Evolutionary conservation across 176 grass and related monocot species (phyloP).

Genomic region (Bonia amplexicaulis): DNA sequence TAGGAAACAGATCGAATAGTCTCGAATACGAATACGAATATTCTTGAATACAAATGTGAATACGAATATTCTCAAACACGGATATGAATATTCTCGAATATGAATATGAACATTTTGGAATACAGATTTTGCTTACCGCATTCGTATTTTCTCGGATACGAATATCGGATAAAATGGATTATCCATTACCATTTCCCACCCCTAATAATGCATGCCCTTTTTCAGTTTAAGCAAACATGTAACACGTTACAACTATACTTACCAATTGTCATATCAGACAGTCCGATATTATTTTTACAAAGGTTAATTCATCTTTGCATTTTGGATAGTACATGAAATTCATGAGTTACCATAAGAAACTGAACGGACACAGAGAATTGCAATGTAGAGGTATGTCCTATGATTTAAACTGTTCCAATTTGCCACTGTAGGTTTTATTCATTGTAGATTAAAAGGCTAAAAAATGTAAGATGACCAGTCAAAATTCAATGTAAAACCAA

Average conservation of each 20-base stretch:
- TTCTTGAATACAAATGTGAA: too few relatives aligned
- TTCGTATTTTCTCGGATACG: too few relatives aligned
- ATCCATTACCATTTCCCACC: too few relatives aligned
- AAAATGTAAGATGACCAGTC: background rate
- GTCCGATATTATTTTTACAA: background rate
- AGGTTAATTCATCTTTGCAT: background rate
- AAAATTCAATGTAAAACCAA: background rate
- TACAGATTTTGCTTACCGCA: too few relatives aligned
- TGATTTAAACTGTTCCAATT: background rate
- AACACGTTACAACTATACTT: background rate
- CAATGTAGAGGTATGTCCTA: background rate
- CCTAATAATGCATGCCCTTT: background rate
- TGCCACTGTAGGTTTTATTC: background rate
- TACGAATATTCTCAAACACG: too few relatives aligned
- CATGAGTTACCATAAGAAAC: background rate
- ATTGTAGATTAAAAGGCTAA: background rate
- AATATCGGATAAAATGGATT: too few relatives aligned
- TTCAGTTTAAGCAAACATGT: background rate
- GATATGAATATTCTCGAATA: too few relatives aligned
- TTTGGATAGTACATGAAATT: background rate
- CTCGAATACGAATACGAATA: too few relatives aligned
- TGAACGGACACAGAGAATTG: background rate
- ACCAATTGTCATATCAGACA: background rate
- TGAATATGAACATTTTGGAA: too few relatives aligned
- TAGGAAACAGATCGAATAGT: too few relatives aligned